These are phyloP conservation scores for Trichoderma pleuroti DNA, from an alignment of 2,329 filamentous ascomycete genomes.

Conservation along the genomic window DNA sequence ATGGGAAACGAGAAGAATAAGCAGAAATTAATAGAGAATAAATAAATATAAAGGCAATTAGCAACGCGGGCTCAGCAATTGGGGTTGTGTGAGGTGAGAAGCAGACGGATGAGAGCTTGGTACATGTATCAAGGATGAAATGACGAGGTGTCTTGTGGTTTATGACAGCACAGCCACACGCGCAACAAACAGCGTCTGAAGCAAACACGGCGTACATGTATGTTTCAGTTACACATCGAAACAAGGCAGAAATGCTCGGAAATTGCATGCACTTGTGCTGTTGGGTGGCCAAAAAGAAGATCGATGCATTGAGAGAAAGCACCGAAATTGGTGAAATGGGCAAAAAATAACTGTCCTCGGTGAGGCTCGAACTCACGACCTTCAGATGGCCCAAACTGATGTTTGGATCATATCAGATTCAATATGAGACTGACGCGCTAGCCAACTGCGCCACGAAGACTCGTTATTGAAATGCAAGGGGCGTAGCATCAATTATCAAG, in stretches of 20 bases:
- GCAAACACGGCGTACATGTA: background rate
- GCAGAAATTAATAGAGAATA: background rate
- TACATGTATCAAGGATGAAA: background rate
- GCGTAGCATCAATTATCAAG: background rate
- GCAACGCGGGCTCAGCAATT: background rate
- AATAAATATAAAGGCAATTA: background rate
- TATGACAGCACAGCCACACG: slow-evolving; percentile 1
- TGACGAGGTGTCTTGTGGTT: background rate
- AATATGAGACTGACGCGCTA: slow-evolving; percentile 29
- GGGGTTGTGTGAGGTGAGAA: background rate
- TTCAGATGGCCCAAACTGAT: slow-evolving; percentile 34
- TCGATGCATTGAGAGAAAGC: too few species aligned
- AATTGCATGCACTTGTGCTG: background rate
- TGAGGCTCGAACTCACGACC: slow-evolving; percentile 51
- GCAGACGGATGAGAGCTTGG: background rate
- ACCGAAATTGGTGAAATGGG: background rate
- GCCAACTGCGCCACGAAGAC: slow-evolving; percentile 31
- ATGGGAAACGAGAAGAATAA: background rate
- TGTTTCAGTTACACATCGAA: background rate
- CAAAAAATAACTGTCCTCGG: slow-evolving; percentile 36
- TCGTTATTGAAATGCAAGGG: background rate
- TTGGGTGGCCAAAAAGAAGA: background rate
- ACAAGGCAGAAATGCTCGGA: too few species aligned
- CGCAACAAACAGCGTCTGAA: background rate
- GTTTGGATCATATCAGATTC: slow-evolving; percentile 27